Evolutionary conservation across 2,329 filamentous ascomycete species (phyloP).

Genomic region (Trichoderma sp.): DNA sequence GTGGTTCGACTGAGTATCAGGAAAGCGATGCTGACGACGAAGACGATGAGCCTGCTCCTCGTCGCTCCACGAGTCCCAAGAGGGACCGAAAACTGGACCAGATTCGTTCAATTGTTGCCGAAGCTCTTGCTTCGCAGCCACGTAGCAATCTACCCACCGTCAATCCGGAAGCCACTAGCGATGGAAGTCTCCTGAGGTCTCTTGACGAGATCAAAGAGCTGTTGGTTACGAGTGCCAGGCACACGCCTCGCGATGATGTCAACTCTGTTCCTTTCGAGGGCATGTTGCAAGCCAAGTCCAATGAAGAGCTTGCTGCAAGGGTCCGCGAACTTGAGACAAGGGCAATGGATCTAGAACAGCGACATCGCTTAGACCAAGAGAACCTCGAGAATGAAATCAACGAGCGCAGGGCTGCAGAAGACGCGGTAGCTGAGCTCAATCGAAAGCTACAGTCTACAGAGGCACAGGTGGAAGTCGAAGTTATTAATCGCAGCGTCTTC

Average conservation of each 20-base stretch:
- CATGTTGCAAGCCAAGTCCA: constrained; percentile 42
- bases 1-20: constrained; percentile 66
- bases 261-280: constrained; percentile 7
- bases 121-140: constrained; percentile 67
- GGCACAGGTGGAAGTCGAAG: constrained; percentile 61
- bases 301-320: constrained; percentile 56
- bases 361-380: constrained; percentile 49
- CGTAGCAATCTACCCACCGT: constrained; percentile 40
- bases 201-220: constrained; percentile 64
- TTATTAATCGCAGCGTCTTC: constrained; percentile 60
- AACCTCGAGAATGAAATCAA: constrained; percentile 52
- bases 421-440: constrained; percentile 54
- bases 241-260: constrained; percentile 2
- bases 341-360: constrained; percentile 61
- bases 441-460: constrained; percentile 59
- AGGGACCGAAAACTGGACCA: constrained; percentile 81
- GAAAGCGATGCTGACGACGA: constrained; percentile 95
- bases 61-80: constrained; percentile 74
- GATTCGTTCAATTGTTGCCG: constrained; percentile 71
- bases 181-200: constrained; percentile 63
- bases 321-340: constrained; percentile 62
- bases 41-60: constrained; percentile 69
- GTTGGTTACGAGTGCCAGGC: constrained; percentile 28
- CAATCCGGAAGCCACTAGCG: constrained; percentile 37
- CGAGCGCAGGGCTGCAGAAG: constrained; percentile 55